A percentile compares a stretch with the other conserved stretches of the same genome.
Evolutionary conservation across 129 eudicot species (phyloP).

Genomic region (Logfia minima): DNA sequence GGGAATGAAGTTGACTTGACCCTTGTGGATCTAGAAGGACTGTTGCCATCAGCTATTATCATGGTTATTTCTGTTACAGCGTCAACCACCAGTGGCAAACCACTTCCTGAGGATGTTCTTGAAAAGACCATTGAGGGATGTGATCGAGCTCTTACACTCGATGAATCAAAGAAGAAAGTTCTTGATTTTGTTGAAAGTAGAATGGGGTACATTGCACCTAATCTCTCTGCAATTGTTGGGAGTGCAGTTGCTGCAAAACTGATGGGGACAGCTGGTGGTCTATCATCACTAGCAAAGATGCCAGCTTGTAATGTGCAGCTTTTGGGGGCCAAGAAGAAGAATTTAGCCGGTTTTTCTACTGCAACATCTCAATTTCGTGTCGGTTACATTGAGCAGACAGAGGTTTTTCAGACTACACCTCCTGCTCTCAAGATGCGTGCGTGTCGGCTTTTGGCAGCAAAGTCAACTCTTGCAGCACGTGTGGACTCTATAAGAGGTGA

Average conservation of each 20-base stretch:
- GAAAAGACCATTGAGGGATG: slow-evolving; percentile 84
- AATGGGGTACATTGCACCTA: slow-evolving; percentile 89
- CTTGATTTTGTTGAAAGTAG: slow-evolving; percentile 86
- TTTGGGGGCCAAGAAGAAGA: slow-evolving; percentile 84
- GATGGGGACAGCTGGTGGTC: slow-evolving; percentile 95
- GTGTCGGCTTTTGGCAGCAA: slow-evolving; percentile 80
- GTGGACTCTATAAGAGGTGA: slow-evolving; percentile 91
- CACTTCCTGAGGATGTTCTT: slow-evolving; percentile 73
- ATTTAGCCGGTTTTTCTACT: slow-evolving; percentile 84
- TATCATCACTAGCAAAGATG: slow-evolving; percentile 70
- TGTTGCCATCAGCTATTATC: slow-evolving; percentile 82
- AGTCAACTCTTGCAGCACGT: slow-evolving; percentile 90
- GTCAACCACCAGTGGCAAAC: slow-evolving; percentile 90
- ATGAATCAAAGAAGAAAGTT: slow-evolving; percentile 78
- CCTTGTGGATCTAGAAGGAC: slow-evolving; percentile 85
- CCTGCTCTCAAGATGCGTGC: slow-evolving; percentile 84
- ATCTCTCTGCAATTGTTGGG: slow-evolving; percentile 84
- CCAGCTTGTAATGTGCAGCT: slow-evolving; percentile 95
- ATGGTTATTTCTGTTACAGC: slow-evolving; percentile 96
- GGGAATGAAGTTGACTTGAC: slow-evolving; percentile 85
- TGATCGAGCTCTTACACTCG: slow-evolving; percentile 80
- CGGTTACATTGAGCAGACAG: slow-evolving; percentile 89
- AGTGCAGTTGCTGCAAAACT: slow-evolving; percentile 92
- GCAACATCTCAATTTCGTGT: slow-evolving; percentile 91
- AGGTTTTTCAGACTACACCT: slow-evolving; percentile 89